Percentiles rank a stretch among this genome's conserved stretches.
phyloP scores from a whole-genome alignment of 2,329 filamentous ascomycete genomes.

The Cladophialophora psammophila region DNA sequence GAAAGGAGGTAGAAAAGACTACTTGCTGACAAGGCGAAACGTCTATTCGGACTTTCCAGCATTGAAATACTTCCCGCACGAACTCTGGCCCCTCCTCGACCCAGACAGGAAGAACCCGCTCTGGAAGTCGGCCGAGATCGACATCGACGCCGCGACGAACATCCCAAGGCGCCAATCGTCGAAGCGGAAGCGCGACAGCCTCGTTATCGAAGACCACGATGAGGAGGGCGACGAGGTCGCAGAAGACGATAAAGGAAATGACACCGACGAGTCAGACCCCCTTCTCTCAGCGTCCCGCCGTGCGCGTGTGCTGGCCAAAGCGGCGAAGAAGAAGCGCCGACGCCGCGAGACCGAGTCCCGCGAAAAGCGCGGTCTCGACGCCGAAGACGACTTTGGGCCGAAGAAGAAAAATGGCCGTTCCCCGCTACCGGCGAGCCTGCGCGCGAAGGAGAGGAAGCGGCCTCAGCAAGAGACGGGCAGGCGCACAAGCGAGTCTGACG shows the following conservation, averaged over 20 bases:
- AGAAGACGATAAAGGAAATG: conserved; percentile 46
- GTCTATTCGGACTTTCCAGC: conserved; percentile 44
- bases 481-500: conserved; percentile 43
- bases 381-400: conserved; percentile 46
- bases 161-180: conserved; percentile 42
- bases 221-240: conserved; percentile 53
- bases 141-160: conserved; percentile 22
- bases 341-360: conserved; percentile 27
- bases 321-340: conserved; percentile 25
- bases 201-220: conserved; percentile 25
- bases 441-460: conserved; percentile 20
- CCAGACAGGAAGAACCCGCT: conserved; percentile 50
- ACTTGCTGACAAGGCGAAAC: too few species aligned
- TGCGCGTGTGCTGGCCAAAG: conserved; percentile 20
- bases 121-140: conserved; percentile 44
- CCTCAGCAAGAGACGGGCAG: conserved; percentile 31
- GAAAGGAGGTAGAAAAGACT: not conserved
- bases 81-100: conserved; percentile 64
- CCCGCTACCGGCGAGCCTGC: conserved; percentile 25
- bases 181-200: conserved; percentile 41
- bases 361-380: conserved; percentile 46
- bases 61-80: conserved; percentile 65
- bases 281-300: conserved; percentile 27
- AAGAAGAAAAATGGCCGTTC: conserved; percentile 48
- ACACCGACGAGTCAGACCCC: conserved; percentile 32